Percentiles rank a stretch among this genome's conserved stretches.
Conservation (phyloP, 2,329 filamentous ascomycete genomes). For the Sclerotinia nivalis region DNA sequence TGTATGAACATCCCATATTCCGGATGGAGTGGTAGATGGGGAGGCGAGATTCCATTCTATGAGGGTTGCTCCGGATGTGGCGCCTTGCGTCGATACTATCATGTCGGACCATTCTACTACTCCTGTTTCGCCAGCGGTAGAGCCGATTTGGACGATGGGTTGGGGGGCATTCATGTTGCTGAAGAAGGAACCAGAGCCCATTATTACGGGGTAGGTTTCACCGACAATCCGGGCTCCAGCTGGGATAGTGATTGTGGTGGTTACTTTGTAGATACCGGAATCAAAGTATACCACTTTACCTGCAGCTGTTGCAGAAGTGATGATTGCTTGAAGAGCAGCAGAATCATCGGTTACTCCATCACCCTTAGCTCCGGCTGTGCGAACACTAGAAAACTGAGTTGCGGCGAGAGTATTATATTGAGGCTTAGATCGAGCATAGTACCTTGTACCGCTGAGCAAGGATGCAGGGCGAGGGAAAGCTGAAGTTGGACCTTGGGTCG, state of each 20-base stretch:
- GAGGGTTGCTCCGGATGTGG: constrained; percentile 59
- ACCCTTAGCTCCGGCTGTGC: constrained; percentile 49
- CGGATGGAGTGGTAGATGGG: constrained; percentile 54
- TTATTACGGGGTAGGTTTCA: constrained; percentile 47
- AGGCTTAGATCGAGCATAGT: constrained; percentile 55
- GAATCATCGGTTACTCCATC: constrained; percentile 62
- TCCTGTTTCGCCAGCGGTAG: constrained; percentile 56
- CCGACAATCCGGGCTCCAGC: constrained; percentile 45
- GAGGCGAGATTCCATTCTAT: constrained; percentile 64
- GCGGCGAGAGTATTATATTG: constrained; percentile 49
- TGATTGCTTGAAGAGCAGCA: constrained; percentile 55
- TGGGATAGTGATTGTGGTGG: constrained; percentile 50
- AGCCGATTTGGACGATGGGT: constrained; percentile 54
- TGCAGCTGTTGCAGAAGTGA: constrained; percentile 50
- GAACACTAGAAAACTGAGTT: constrained; percentile 47
- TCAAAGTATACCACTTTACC: constrained; percentile 57
- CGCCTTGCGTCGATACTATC: constrained; percentile 48
- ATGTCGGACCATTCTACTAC: constrained; percentile 63
- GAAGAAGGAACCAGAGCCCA: constrained; percentile 47
- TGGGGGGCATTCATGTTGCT: constrained; percentile 46
- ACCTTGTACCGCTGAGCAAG: constrained; percentile 49
- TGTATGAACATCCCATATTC: constrained; percentile 52
- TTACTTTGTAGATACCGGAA: constrained; percentile 55
- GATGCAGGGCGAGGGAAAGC: constrained; percentile 47
- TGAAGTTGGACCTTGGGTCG: constrained; percentile 45